Percentiles rank a stretch among this genome's conserved stretches.
These are phyloP conservation scores for Camelina neglecta DNA, from an alignment of 345 rosid species.

Conservation along the genomic window DNA sequence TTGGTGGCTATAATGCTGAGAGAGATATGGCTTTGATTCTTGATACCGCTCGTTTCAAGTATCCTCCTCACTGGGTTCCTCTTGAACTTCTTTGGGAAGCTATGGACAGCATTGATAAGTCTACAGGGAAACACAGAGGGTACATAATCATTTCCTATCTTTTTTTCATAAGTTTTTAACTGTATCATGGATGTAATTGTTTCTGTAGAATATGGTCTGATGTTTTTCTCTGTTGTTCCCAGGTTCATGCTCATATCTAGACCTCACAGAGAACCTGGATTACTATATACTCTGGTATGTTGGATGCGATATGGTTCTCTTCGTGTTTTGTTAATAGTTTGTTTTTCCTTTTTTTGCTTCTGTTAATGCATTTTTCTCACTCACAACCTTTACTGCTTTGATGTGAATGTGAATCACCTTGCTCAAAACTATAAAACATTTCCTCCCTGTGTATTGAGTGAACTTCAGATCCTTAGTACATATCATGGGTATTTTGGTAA, in stretches of 20 bases:
- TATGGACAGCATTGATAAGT: constrained; percentile 68
- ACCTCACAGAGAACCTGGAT: constrained; percentile 70
- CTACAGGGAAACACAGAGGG: constrained; percentile 83
- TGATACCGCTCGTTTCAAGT: constrained; percentile 97
- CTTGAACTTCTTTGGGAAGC: constrained; percentile 93
- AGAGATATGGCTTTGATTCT: constrained; percentile 94
- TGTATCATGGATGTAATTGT: background rate
- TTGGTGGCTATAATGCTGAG: constrained; percentile 91
- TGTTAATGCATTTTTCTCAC: background rate
- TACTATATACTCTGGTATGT: constrained; percentile 78
- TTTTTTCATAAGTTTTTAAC: background rate
- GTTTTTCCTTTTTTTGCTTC: background rate
- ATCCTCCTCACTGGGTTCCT: constrained; percentile 99
- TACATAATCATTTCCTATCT: constrained; percentile 38
- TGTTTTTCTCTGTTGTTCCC: constrained; percentile 29
- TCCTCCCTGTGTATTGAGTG: background rate
- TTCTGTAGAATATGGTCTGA: background rate
- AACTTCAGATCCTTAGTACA: constrained; percentile 1
- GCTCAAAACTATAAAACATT: background rate
- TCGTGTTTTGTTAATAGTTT: background rate
- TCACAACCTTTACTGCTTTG: background rate
- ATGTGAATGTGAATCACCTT: constrained; percentile 1
- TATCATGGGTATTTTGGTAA: background rate
- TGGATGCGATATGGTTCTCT: background rate
- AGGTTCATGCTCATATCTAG: constrained; percentile 85